Conservation (phyloP, 202 grass and related monocot species). For the Digitaria exilis region DNA sequence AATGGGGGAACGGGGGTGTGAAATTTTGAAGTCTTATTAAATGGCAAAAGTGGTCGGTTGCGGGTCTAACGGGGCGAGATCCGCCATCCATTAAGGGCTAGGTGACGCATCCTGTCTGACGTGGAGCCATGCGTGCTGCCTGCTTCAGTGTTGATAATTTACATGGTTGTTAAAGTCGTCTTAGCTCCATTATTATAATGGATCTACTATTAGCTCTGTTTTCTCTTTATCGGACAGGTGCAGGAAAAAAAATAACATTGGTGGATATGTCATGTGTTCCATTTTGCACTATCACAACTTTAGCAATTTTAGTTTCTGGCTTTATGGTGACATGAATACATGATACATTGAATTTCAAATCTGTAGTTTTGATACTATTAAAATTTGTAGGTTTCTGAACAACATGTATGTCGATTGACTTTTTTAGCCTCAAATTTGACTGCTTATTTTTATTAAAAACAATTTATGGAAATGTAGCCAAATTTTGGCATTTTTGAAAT, state of each 20-base stretch:
- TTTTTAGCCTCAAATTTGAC: too few species aligned
- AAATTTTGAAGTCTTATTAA: background rate
- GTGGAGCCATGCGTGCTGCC: background rate
- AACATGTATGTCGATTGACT: too few species aligned
- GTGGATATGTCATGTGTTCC: background rate
- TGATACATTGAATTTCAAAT: too few species aligned
- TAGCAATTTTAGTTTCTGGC: background rate
- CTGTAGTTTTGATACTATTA: too few species aligned
- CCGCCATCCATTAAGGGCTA: background rate
- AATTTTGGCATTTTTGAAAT: too few species aligned
- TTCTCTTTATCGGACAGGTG: background rate
- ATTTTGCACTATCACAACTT: background rate
- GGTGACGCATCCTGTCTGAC: background rate
- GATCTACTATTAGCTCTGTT: background rate
- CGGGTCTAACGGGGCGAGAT: constrained; percentile 3
- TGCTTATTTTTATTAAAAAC: too few species aligned
- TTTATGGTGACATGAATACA: background rate
- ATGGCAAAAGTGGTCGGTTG: constrained; percentile 44
- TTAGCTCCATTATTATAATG: too few species aligned
- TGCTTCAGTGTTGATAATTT: background rate
- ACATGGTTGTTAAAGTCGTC: background rate
- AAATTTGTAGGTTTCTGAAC: too few species aligned
- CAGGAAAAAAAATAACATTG: background rate
- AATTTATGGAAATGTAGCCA: too few species aligned
- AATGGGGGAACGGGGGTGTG: background rate